Evolutionary conservation across 2,329 filamentous ascomycete genomes (phyloP).

Genomic region (Rugonectria rugulosa): DNA sequence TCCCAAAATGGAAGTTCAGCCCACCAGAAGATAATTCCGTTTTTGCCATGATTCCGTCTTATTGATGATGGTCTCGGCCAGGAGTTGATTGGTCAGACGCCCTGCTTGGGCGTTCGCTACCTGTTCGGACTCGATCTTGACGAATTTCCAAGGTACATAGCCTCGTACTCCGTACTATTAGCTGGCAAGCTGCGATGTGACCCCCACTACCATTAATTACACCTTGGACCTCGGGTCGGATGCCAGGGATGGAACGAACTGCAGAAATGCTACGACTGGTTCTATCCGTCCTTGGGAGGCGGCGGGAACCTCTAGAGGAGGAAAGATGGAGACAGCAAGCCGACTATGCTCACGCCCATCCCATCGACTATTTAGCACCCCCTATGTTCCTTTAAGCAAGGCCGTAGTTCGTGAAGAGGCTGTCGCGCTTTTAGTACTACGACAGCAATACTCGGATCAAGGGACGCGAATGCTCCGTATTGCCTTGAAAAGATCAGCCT

Average conservation of each 20-base stretch:
- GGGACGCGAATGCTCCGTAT: slow-evolving; percentile 24
- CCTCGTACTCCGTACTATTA: too few relatives aligned
- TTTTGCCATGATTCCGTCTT: too few relatives aligned
- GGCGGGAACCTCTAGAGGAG: slow-evolving; percentile 11
- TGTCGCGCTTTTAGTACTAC: background rate
- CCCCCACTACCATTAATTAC: background rate
- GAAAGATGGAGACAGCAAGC: slow-evolving; percentile 32
- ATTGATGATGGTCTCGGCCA: too few relatives aligned
- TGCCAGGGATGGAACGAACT: slow-evolving; percentile 3
- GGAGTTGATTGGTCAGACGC: too few relatives aligned
- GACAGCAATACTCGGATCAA: slow-evolving; percentile 35
- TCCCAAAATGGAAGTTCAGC: background rate
- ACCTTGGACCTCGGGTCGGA: slow-evolving; percentile 31
- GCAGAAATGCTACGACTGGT: background rate
- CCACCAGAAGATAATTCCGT: background rate
- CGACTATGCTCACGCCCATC: slow-evolving; percentile 31
- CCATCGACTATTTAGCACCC: slow-evolving; percentile 3
- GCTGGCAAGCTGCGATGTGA: too few relatives aligned
- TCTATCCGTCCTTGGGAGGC: background rate
- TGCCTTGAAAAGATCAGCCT: slow-evolving; percentile 27
- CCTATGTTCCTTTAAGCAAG: slow-evolving; percentile 3
- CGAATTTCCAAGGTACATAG: background rate
- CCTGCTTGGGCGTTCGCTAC: too few relatives aligned
- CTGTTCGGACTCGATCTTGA: too few relatives aligned
- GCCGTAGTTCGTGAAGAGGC: background rate